Evolutionary conservation across 2,329 filamentous ascomycete species (phyloP).

Genomic region (Pyrenochaeta sp.): DNA sequence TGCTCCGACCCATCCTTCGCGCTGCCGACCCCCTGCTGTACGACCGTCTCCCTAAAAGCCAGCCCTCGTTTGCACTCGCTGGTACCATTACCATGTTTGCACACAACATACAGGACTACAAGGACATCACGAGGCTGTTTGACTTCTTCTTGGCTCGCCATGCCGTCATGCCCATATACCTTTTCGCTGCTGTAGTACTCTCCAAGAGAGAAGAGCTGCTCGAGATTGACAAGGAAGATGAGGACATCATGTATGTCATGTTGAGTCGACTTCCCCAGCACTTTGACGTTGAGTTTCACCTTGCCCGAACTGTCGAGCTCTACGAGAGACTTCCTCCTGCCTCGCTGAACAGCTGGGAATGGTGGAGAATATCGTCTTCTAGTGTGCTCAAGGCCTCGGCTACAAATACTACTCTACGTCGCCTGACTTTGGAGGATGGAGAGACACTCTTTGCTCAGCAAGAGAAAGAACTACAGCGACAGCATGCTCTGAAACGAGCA

Average conservation of each 20-base stretch:
- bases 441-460: slow-evolving; percentile 74
- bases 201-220: slow-evolving; percentile 85
- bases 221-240: slow-evolving; percentile 74
- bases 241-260: slow-evolving; percentile 89
- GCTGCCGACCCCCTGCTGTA: slow-evolving; percentile 76
- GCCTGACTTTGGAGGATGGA: slow-evolving; percentile 72
- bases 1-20: slow-evolving; percentile 83
- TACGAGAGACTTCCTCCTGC: slow-evolving; percentile 76
- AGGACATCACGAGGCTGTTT: slow-evolving; percentile 88
- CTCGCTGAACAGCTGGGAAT: slow-evolving; percentile 68
- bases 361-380: slow-evolving; percentile 74
- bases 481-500: slow-evolving; percentile 59
- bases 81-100: slow-evolving; percentile 95
- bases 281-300: slow-evolving; percentile 80
- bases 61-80: slow-evolving; percentile 93
- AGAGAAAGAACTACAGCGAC: slow-evolving; percentile 72
- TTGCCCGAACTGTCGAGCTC: slow-evolving; percentile 70
- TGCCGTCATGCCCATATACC: slow-evolving; percentile 87
- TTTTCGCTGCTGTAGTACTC: slow-evolving; percentile 81
- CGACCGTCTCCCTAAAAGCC: slow-evolving; percentile 76
- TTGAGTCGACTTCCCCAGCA: slow-evolving; percentile 86
- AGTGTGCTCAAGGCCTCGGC: slow-evolving; percentile 89
- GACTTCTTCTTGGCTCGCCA: slow-evolving; percentile 89
- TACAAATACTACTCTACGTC: slow-evolving; percentile 57
- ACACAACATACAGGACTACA: slow-evolving; percentile 91